Base-by-base conservation (phyloP, 257 asterid genomes). In the Rauvolfia tetraphylla region DNA sequence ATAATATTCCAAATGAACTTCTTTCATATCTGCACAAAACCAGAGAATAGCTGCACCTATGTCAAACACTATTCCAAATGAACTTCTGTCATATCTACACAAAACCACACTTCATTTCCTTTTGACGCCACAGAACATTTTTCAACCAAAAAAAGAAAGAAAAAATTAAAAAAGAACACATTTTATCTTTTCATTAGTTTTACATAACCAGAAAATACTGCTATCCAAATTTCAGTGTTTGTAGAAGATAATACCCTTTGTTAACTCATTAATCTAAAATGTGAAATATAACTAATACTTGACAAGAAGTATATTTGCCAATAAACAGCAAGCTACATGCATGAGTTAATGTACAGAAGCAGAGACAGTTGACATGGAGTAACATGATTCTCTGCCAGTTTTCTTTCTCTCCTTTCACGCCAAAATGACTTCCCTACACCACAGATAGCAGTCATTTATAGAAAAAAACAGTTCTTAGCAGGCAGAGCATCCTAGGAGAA, bases 31-130 rank as follows among this genome's bases (percentile, higher is more conserved):
- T 62, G 13, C 11, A 62, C n/a, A 62, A 48, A 48, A 29, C 68
- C 68, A 62, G 9, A 83, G 86, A 68, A 83, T 81, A 69, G 84
- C 90, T 33, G 88, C 88, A 76, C 85, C 88, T 46, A 86, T 79
- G 74, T 88, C 89, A 79, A 86, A 86, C 17, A 90, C 90, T 73
- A 88, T 80, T 58, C 90, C 92, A 78, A 78, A 86, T 25, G 89
- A 78, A 53, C 58, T 62, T 42, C 83, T 76, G 87, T 31, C 23
- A 31, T 17, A 31, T 31, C 27, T 62, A 29, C 11, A 62, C n/a
- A 62, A 48, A 48, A 29, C 68, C 68, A 62, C n/a, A 59, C 13
- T 3, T 31, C 41, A 15, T 3, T 31, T 13, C 41, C 66, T 62
- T 62, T 8, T 23, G 10, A 62, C 29, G 68, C 23, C 18, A 62